phyloP scores from a whole-genome alignment of 2,329 filamentous ascomycete genomes.

The Verticillium nubilum region DNA sequence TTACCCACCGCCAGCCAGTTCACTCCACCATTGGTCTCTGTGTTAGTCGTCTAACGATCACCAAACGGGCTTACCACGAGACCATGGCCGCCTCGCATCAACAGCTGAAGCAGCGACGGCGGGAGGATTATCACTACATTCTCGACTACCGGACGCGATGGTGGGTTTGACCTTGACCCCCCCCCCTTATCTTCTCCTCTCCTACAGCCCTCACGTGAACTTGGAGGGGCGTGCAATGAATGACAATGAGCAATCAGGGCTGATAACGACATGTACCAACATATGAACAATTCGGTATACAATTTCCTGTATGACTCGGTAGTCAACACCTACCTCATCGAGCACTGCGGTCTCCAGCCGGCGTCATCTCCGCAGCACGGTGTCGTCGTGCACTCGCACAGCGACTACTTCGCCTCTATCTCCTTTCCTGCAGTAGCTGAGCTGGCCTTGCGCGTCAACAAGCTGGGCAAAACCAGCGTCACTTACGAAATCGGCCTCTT shows the following conservation, averaged over 20 bases:
- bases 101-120: conserved; percentile 53
- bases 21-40: neutral
- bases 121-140: conserved; percentile 70
- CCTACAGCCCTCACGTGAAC: neutral
- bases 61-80: neutral
- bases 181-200: too few species aligned
- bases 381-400: conserved; percentile 79
- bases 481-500: conserved; percentile 89
- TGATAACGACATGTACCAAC: conserved; percentile 93
- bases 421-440: conserved; percentile 80
- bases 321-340: conserved; percentile 82
- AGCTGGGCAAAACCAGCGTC: conserved; percentile 79
- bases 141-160: conserved; percentile 85
- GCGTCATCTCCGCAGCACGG: conserved; percentile 67
- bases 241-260: conserved; percentile 47
- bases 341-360: conserved; percentile 69
- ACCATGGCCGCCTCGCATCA: neutral
- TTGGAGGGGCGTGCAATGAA: conserved; percentile 4
- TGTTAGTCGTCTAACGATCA: neutral
- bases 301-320: conserved; percentile 86
- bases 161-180: too few species aligned
- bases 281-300: conserved; percentile 89
- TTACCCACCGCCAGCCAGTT: neutral
- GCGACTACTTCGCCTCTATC: conserved; percentile 77
- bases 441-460: conserved; percentile 74